phyloP scores from a whole-genome alignment of 2,329 filamentous ascomycete genomes.

The Colletotrichum theobromicola region DNA sequence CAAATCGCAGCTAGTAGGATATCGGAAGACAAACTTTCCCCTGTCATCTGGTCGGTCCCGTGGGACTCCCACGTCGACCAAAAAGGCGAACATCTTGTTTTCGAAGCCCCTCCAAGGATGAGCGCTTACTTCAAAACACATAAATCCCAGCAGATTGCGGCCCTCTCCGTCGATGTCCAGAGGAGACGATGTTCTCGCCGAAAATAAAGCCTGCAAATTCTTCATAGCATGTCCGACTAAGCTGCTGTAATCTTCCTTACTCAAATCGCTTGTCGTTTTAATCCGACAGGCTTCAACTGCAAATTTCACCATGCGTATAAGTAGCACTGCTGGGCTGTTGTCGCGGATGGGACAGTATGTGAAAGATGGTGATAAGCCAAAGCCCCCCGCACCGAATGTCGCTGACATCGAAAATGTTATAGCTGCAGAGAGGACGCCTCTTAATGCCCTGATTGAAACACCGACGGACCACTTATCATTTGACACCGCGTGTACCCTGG shows the following conservation, averaged over 20 bases:
- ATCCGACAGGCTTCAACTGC: too few relatives aligned
- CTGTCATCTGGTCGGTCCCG: background rate
- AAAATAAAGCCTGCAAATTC: background rate
- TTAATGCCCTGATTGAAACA: background rate
- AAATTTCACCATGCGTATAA: background rate
- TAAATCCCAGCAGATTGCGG: background rate
- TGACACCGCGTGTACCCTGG: background rate
- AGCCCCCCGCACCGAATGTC: background rate
- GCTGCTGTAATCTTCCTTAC: background rate
- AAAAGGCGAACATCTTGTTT: background rate
- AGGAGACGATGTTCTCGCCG: background rate
- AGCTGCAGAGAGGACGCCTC: background rate
- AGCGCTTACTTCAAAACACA: too few relatives aligned
- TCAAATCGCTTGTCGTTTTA: too few relatives aligned
- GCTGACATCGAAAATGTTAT: background rate
- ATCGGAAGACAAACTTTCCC: background rate
- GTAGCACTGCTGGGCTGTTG: accelerated
- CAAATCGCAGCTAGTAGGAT: too few relatives aligned
- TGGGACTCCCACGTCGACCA: background rate
- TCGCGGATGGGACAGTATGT: background rate
- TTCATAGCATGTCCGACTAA: background rate
- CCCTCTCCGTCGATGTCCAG: accelerated
- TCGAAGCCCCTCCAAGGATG: background rate
- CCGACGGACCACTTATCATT: background rate
- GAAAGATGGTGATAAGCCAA: background rate